These are phyloP conservation scores for Candida methanosorbosa DNA, from an alignment of 805 yeast genomes.

Conservation along the genomic window DNA sequence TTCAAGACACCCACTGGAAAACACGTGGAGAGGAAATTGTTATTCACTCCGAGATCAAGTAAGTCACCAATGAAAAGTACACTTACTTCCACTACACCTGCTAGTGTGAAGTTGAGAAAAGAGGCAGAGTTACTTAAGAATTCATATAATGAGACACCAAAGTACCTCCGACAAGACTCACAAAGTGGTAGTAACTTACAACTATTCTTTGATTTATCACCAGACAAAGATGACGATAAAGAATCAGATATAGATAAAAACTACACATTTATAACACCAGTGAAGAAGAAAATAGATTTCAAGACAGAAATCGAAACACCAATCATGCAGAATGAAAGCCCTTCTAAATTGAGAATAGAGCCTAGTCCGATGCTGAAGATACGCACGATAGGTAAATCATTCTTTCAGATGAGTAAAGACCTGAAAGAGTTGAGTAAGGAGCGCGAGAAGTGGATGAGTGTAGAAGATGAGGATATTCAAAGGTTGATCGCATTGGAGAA, in stretches of 20 bases:
- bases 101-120: not conserved
- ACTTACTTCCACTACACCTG: not conserved
- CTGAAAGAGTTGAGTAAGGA: constrained; percentile 27
- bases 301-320: not conserved
- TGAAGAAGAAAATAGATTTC: not conserved
- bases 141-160: no score
- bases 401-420: constrained; percentile 41
- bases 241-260: not conserved
- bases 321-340: no score
- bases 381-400: constrained; percentile 17
- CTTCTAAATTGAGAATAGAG: no score
- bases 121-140: no score
- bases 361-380: constrained; percentile 21
- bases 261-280: no score
- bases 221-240: not conserved
- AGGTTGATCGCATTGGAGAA: constrained; percentile 8
- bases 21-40: constrained; percentile 13
- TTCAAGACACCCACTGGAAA: constrained; percentile 22
- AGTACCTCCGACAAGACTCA: constrained; percentile 1
- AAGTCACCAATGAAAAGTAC: no score
- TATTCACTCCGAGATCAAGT: constrained; percentile 6
- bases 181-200: not conserved
- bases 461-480: constrained; percentile 11
- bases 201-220: constrained; percentile 1
- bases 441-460: constrained; percentile 8